These are phyloP conservation scores for Lentinula boryana DNA, from an alignment of 768 basidiomycete genomes.

Conservation along the genomic window DNA sequence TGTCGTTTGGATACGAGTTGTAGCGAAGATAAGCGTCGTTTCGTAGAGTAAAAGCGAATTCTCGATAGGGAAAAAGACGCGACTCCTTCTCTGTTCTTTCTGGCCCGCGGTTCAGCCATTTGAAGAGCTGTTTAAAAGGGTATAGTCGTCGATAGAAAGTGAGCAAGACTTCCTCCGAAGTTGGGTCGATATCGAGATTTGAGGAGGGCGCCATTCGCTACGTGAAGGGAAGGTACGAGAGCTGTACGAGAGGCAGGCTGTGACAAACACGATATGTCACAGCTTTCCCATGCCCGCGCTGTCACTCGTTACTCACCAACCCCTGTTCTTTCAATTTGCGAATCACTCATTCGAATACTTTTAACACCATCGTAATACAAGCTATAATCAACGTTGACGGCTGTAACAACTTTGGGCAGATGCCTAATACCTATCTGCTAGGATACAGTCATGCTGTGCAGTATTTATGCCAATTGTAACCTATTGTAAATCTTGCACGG, in stretches of 20 bases:
- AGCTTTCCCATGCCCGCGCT: background rate
- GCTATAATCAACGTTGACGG: too few relatives aligned
- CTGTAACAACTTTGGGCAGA: too few relatives aligned
- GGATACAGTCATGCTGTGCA: too few relatives aligned
- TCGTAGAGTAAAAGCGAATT: conserved; percentile 90
- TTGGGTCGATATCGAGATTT: conserved; percentile 5
- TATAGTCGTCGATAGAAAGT: conserved; percentile 86
- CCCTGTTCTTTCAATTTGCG: too few relatives aligned
- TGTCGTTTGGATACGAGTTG: conserved; percentile 78
- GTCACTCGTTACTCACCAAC: too few relatives aligned
- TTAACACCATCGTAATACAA: too few relatives aligned
- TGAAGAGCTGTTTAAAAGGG: conserved; percentile 90
- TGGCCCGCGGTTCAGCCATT: conserved; percentile 81
- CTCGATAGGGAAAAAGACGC: conserved; percentile 85
- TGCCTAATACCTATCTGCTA: too few relatives aligned
- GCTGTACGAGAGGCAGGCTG: background rate
- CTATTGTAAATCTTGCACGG: too few relatives aligned
- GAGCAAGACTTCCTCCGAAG: conserved; percentile 32
- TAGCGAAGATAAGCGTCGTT: conserved; percentile 94
- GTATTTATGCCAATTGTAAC: too few relatives aligned
- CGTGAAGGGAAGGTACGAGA: background rate
- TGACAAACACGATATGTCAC: background rate
- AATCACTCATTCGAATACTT: too few relatives aligned
- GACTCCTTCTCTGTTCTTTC: conserved; percentile 58
- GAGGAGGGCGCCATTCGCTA: background rate